Conservation (phyloP, 1,284 basidiomycete genomes). For the Peniophora sp. region DNA sequence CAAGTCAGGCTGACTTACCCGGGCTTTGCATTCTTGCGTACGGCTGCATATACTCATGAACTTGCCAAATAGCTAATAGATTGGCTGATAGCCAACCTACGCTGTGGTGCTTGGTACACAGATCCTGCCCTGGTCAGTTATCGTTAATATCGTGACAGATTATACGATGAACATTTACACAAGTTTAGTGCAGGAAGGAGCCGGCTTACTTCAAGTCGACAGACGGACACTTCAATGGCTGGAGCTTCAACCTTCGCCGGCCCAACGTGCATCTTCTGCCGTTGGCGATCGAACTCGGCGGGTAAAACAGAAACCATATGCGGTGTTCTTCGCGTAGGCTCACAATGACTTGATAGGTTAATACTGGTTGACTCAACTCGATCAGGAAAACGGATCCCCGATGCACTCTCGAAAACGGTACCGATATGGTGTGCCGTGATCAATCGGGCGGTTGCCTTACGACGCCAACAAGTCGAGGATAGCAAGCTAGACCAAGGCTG, state of each 20-base stretch:
- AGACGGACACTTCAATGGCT: constrained; percentile 86
- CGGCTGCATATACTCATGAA: constrained; percentile 14
- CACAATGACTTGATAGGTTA: constrained; percentile 38
- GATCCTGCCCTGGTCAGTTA: constrained; percentile 53
- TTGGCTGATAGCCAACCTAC: constrained; percentile 70
- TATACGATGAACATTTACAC: background rate
- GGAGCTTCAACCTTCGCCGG: constrained; percentile 82
- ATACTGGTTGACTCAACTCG: constrained; percentile 91
- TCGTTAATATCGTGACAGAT: constrained; percentile 2
- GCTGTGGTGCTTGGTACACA: constrained; percentile 94
- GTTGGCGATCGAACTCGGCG: constrained; percentile 44
- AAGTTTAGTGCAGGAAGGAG: constrained; percentile 26
- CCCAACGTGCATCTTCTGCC: constrained; percentile 80
- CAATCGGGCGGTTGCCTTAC: constrained; percentile 68
- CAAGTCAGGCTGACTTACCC: constrained; percentile 50
- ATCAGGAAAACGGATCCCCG: constrained; percentile 90
- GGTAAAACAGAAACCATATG: constrained; percentile 48
- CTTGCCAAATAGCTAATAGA: constrained; percentile 6
- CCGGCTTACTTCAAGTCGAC: constrained; percentile 96
- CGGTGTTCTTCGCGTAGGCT: background rate
- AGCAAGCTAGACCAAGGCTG: too few species aligned
- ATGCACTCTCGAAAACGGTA: constrained; percentile 90
- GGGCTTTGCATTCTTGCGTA: constrained; percentile 59
- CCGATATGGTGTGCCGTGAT: constrained; percentile 95
- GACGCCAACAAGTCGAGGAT: too few species aligned